Conservation (phyloP, 129 eudicot genomes). For the Tagetes erecta region DNA sequence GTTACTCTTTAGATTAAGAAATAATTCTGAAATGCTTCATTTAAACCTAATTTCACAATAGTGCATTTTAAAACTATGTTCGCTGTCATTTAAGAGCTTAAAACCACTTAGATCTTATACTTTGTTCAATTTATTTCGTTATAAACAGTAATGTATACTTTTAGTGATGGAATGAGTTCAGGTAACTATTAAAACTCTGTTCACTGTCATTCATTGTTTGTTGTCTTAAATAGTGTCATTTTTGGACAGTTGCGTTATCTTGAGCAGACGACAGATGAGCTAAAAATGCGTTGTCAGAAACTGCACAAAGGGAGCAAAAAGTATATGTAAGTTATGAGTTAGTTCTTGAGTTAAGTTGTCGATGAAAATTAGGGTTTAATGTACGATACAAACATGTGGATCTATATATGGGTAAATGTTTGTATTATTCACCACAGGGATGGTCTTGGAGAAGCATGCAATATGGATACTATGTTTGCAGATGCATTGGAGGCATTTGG, state of each 20-base stretch:
- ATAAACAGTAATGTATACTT: not conserved
- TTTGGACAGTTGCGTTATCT: slow-evolving; percentile 62
- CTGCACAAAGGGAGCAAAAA: slow-evolving; percentile 85
- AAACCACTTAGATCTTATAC: not conserved
- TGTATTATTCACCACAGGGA: slow-evolving; percentile 52
- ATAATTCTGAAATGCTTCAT: slow-evolving; percentile 13
- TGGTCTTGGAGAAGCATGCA: slow-evolving; percentile 72
- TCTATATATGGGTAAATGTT: slow-evolving; percentile 4
- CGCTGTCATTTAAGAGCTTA: not conserved
- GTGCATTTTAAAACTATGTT: not conserved
- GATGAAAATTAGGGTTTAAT: slow-evolving; percentile 9
- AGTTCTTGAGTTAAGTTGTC: slow-evolving; percentile 1
- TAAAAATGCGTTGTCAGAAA: slow-evolving; percentile 80
- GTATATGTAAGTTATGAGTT: slow-evolving; percentile 58
- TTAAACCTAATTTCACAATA: no score
- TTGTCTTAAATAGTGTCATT: not conserved
- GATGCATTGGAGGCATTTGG: slow-evolving; percentile 84
- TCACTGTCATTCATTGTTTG: not conserved
- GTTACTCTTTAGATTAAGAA: not conserved
- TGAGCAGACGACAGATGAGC: slow-evolving; percentile 83
- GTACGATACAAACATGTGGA: not conserved
- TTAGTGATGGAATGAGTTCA: not conserved
- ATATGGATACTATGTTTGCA: slow-evolving; percentile 67
- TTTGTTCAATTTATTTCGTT: not conserved
- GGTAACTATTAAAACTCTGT: not conserved